Evolutionary conservation across 2,329 filamentous ascomycete genomes (phyloP).

Genomic region (Dichotomopilus funicola): DNA sequence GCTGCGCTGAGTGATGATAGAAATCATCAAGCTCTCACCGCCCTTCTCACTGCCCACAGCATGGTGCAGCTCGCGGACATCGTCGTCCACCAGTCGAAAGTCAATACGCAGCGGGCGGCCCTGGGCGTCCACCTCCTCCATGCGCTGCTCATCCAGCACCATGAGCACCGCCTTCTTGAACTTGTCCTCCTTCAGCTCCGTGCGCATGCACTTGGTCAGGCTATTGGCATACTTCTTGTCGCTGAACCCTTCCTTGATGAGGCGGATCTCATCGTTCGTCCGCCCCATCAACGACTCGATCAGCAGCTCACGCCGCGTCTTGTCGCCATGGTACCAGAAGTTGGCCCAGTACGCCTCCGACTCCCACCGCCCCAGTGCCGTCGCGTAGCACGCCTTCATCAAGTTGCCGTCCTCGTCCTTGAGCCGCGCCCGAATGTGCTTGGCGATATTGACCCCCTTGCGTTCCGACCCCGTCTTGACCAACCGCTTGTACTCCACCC

Average conservation of each 20-base stretch:
- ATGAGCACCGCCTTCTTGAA: constrained; percentile 84
- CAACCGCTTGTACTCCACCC: constrained; percentile 83
- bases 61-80: constrained; percentile 64
- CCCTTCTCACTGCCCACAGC: constrained; percentile 68
- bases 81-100: constrained; percentile 55
- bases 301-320: constrained; percentile 75
- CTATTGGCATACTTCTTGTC: constrained; percentile 89
- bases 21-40: constrained; percentile 81
- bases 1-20: constrained; percentile 72
- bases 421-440: constrained; percentile 71
- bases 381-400: constrained; percentile 87
- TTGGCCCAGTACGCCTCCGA: constrained; percentile 97
- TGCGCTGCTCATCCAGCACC: constrained; percentile 73
- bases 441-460: constrained; percentile 77
- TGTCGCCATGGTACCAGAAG: constrained; percentile 90
- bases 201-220: constrained; percentile 78
- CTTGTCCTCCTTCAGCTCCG: constrained; percentile 90
- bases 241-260: constrained; percentile 81
- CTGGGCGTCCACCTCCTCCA: constrained; percentile 69
- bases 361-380: constrained; percentile 84
- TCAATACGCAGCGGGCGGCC: constrained; percentile 55
- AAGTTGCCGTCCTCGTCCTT: constrained; percentile 70
- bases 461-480: constrained; percentile 70
- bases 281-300: constrained; percentile 92
- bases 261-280: constrained; percentile 75